Base-by-base conservation (phyloP, 1,139 yeast genomes). In the Pichia sp. region DNA sequence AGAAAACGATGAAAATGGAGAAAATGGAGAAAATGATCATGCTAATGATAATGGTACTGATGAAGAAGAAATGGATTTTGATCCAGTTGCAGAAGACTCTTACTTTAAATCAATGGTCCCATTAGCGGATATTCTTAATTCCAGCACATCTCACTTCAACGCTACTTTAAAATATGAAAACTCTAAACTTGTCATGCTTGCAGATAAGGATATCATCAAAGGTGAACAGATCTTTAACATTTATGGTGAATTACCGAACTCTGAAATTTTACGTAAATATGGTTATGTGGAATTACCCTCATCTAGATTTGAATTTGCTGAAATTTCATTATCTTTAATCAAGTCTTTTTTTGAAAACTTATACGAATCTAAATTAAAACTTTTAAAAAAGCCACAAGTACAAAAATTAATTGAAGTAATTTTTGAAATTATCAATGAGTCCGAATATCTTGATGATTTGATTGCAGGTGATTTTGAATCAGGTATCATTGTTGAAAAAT, bases 201-300 rank as follows among this genome's bases (percentile, higher is more conserved):
- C 95, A 4, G 75, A 76, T n/a, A 74, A 71, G 42, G 61, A 66
- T 4, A 89, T 91, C 31, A 45, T 62, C 9, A 64, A 65, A 33
- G 89, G 85, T 2, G 80, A 77, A 20, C 97, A 91, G 56, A 68
- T 91, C 4, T 89, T 75, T 63, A 89, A 89, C 61, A 83, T 89
- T 0, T 91, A 91, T 59, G 94, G 96, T 3, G 93, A 87, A 40
- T 80, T 85, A 50, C 94, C 97, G 21, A 89, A 89, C 59, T 69
- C 91, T 25, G 97, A 91, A 55, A 70, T 91, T 28, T 68, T 91
- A 44, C 75, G 98, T 53, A 72, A 95, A 42, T 91, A 89, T 52
- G 98, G 98, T 0, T 91, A 86, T 55, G 93, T 86, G 19, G 96
- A 91, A 61, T 61, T 68, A 45, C 70, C 70, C 11, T 89, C 89